Percentiles rank a stretch among this genome's conserved stretches.
These are phyloP conservation scores for Citrus glauca DNA, from an alignment of 345 rosid species.

Conservation along the genomic window DNA sequence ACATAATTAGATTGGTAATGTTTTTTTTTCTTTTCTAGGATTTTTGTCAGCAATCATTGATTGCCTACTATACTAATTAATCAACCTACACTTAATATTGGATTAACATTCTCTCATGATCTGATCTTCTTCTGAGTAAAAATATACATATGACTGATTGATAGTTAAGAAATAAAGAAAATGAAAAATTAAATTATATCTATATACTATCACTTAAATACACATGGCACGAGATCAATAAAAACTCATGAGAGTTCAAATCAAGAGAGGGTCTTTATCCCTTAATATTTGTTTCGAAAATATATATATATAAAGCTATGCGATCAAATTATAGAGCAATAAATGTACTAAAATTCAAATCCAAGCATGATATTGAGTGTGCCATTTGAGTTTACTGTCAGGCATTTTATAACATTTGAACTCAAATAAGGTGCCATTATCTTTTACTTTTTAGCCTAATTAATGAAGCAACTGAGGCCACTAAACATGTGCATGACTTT, in stretches of 20 bases:
- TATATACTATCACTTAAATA: too few species aligned
- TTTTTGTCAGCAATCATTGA: background rate
- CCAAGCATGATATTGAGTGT: too few species aligned
- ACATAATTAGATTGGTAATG: background rate
- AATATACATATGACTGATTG: too few species aligned
- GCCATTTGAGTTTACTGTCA: background rate
- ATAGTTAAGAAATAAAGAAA: too few species aligned
- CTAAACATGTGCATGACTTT: background rate
- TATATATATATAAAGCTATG: background rate
- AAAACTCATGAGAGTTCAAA: too few species aligned
- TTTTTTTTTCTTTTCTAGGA: background rate
- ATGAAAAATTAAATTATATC: accelerated
- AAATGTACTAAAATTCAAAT: background rate
- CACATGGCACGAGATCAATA: too few species aligned
- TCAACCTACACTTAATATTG: background rate
- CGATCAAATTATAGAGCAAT: background rate
- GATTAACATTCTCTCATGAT: too few species aligned
- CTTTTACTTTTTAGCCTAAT: background rate
- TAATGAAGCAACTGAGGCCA: too few species aligned
- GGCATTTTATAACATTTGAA: background rate
- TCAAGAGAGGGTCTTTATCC: accelerated
- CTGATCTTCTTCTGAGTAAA: too few species aligned
- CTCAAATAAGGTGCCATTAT: background rate
- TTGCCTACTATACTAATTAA: background rate
- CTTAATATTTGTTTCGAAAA: too few species aligned